A percentile compares a stretch with the other conserved stretches of the same genome.
phyloP scores from a whole-genome alignment of 202 grass and related monocot genomes.

The Carex arenaria region DNA sequence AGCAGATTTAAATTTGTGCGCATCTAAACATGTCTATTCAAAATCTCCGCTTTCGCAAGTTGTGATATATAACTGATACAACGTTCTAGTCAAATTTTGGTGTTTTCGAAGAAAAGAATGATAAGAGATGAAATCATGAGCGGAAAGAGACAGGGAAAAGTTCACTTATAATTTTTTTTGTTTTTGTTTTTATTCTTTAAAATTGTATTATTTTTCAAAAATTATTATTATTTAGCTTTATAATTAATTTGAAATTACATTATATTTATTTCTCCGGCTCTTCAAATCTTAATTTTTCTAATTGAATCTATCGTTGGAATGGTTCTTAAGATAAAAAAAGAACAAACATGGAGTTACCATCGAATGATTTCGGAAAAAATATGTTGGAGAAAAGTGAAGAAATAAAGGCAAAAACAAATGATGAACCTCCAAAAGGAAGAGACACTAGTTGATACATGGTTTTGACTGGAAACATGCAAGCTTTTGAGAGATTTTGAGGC shows the following conservation, averaged over 20 bases:
- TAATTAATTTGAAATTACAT: no score
- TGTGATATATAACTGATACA: not conserved
- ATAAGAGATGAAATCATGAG: not conserved
- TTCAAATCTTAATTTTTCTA: no score
- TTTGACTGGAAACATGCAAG: not conserved
- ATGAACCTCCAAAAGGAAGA: not conserved
- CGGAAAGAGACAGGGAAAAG: no score
- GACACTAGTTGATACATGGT: not conserved
- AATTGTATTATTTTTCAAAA: no score
- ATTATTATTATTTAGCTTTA: no score
- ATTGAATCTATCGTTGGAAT: no score
- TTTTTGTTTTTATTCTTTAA: no score
- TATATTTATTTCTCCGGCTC: no score
- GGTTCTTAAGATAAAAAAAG: not conserved
- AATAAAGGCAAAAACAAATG: not conserved
- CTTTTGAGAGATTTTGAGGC: not conserved
- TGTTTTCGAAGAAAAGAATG: not conserved
- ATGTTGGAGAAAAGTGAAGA: conserved; percentile 13
- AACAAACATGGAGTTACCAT: not conserved
- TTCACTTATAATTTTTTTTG: no score
- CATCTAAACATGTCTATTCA: no score
- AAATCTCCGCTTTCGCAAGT: no score
- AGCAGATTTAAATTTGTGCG: no score
- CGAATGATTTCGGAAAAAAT: not conserved
- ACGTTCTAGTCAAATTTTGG: not conserved